phyloP scores from a whole-genome alignment of 495 filamentous ascomycete genomes.

The Hapsidospora chrysogenum region DNA sequence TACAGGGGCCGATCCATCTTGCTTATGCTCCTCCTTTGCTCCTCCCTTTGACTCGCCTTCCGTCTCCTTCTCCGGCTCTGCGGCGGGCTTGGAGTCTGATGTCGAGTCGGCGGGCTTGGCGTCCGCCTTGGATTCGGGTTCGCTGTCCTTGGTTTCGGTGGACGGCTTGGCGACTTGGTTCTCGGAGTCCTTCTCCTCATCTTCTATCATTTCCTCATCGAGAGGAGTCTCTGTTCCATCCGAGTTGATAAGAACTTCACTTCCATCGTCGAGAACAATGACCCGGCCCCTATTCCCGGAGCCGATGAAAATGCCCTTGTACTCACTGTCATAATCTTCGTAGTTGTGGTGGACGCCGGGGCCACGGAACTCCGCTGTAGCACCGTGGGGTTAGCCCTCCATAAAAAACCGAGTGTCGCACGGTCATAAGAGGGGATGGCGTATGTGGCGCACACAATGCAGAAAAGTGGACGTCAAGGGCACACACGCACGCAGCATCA shows the following conservation, averaged over 20 bases:
- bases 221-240: conserved; percentile 57
- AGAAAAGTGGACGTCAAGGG: not conserved
- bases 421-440: no score
- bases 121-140: conserved; percentile 10
- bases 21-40: conserved; percentile 2
- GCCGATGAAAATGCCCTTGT: conserved; percentile 36
- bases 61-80: conserved; percentile 4
- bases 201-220: conserved; percentile 69
- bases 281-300: conserved; percentile 61
- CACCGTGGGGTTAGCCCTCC: conserved; percentile 20
- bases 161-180: conserved; percentile 32
- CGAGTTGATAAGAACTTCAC: conserved; percentile 69
- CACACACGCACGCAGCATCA: not conserved
- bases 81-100: not conserved
- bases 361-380: conserved; percentile 82
- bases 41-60: conserved; percentile 4
- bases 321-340: conserved; percentile 84
- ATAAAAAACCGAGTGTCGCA: conserved; percentile 31
- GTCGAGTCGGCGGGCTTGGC: conserved; percentile 8
- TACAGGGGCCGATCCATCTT: conserved; percentile 1
- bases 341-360: conserved; percentile 79
- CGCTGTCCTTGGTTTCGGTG: conserved; percentile 7
- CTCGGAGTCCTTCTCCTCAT: conserved; percentile 62
- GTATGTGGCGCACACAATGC: no score
- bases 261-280: conserved; percentile 88